Evolutionary conservation across 805 yeast genomes (phyloP).

Genomic region (Lachancea mirantina): DNA sequence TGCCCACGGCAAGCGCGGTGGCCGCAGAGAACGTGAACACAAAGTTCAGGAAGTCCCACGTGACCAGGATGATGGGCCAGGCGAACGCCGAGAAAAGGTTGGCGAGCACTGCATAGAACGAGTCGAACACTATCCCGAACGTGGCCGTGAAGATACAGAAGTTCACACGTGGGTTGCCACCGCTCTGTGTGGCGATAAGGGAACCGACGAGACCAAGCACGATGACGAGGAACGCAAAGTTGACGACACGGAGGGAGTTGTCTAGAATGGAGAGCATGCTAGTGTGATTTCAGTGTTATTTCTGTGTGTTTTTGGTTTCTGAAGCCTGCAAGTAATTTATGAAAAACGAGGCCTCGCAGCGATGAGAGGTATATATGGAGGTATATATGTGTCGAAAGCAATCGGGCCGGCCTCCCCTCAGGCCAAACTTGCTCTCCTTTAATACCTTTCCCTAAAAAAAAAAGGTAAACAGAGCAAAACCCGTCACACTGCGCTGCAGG

Average conservation of each 20-base stretch:
- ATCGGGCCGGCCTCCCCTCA: no score
- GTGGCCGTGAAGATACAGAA: conserved; percentile 83
- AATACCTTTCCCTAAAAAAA: no score
- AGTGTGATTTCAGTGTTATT: no score
- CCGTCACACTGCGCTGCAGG: no score
- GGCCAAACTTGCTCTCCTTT: no score
- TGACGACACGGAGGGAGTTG: conserved; percentile 61
- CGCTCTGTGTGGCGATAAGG: conserved; percentile 63
- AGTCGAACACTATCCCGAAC: conserved; percentile 74
- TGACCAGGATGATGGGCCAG: conserved; percentile 73
- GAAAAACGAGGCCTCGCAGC: no score
- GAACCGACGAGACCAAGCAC: conserved; percentile 85
- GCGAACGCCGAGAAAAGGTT: conserved; percentile 72
- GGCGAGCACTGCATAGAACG: conserved; percentile 73
- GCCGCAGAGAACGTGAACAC: conserved; percentile 94
- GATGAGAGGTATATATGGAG: no score
- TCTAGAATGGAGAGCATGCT: conserved; percentile 65
- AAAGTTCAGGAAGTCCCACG: conserved; percentile 78
- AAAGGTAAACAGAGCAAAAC: no score
- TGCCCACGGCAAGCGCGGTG: conserved; percentile 87
- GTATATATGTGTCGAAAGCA: no score
- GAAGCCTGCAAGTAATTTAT: no score
- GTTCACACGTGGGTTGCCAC: conserved; percentile 68
- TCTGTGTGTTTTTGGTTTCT: no score
- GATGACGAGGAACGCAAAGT: conserved; percentile 70